These are phyloP conservation scores for Globisporangium rhizosaccharum DNA, from an alignment of 352 stramenopile genomes.

Conservation along the genomic window DNA sequence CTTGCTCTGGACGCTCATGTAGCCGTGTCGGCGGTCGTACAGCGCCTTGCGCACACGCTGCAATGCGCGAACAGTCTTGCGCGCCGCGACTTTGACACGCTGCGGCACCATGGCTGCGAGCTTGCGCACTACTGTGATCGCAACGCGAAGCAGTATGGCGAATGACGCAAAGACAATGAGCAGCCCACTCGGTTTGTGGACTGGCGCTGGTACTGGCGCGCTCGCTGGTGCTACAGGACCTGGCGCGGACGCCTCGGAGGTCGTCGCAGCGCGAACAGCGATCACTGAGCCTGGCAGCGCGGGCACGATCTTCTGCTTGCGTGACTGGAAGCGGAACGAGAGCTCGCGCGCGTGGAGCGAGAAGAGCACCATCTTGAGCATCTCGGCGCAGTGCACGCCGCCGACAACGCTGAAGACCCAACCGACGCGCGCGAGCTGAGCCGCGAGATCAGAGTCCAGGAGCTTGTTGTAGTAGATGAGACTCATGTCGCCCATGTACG, in stretches of 20 bases:
- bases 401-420: slow-evolving; percentile 23
- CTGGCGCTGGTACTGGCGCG: background rate
- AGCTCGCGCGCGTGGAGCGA: slow-evolving; percentile 20
- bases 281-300: slow-evolving; percentile 10
- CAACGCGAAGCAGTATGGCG: background rate
- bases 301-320: slow-evolving; percentile 8
- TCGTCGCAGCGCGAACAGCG: background rate
- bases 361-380: slow-evolving; percentile 26
- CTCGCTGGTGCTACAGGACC: background rate
- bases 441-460: slow-evolving; percentile 21
- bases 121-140: background rate
- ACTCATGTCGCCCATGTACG: slow-evolving; percentile 20
- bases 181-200: background rate
- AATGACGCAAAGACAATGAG: background rate
- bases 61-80: background rate
- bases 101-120: background rate
- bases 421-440: slow-evolving; percentile 17
- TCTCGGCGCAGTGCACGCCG: slow-evolving; percentile 22
- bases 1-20: slow-evolving; percentile 16
- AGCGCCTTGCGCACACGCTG: slow-evolving; percentile 7
- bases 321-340: slow-evolving; percentile 15
- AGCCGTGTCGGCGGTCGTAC: slow-evolving; percentile 14
- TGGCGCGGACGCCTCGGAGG: background rate
- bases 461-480: slow-evolving; percentile 46
- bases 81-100: background rate